phyloP scores from a whole-genome alignment of 768 basidiomycete species.

The Russula foetens region DNA sequence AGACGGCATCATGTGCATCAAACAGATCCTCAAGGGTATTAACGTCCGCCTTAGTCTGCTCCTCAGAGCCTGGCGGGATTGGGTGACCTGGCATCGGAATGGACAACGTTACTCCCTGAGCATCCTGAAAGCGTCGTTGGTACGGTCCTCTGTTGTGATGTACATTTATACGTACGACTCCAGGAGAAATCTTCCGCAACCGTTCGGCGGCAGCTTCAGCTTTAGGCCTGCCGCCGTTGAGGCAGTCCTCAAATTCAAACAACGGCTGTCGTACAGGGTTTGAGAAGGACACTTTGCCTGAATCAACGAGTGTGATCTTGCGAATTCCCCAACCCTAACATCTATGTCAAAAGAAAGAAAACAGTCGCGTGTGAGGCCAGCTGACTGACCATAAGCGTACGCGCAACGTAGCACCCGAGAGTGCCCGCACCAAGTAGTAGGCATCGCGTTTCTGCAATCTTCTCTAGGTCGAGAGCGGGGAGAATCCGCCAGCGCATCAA shows the following conservation, averaged over 20 bases:
- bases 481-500: slow-evolving; percentile 97
- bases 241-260: slow-evolving; percentile 91
- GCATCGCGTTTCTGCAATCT: slow-evolving; percentile 70
- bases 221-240: slow-evolving; percentile 90
- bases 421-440: slow-evolving; percentile 93
- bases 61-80: slow-evolving; percentile 49
- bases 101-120: slow-evolving; percentile 65
- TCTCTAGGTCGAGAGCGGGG: slow-evolving; percentile 82
- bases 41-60: slow-evolving; percentile 60
- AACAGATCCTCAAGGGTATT: slow-evolving; percentile 66
- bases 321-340: slow-evolving; percentile 90
- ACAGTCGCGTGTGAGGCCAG: not conserved
- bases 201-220: slow-evolving; percentile 83
- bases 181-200: slow-evolving; percentile 86
- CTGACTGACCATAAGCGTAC: slow-evolving; percentile 74
- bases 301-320: slow-evolving; percentile 90
- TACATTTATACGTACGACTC: slow-evolving; percentile 53
- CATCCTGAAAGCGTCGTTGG: slow-evolving; percentile 45
- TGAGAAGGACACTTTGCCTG: slow-evolving; percentile 86
- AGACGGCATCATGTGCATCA: slow-evolving; percentile 82
- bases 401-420: slow-evolving; percentile 90
- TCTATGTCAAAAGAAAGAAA: not conserved
- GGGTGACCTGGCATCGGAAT: slow-evolving; percentile 99
- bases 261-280: slow-evolving; percentile 97
- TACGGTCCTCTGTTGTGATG: not conserved